phyloP scores from a whole-genome alignment of 2,329 filamentous ascomycete genomes.

The Ilyonectria mors-panacis region DNA sequence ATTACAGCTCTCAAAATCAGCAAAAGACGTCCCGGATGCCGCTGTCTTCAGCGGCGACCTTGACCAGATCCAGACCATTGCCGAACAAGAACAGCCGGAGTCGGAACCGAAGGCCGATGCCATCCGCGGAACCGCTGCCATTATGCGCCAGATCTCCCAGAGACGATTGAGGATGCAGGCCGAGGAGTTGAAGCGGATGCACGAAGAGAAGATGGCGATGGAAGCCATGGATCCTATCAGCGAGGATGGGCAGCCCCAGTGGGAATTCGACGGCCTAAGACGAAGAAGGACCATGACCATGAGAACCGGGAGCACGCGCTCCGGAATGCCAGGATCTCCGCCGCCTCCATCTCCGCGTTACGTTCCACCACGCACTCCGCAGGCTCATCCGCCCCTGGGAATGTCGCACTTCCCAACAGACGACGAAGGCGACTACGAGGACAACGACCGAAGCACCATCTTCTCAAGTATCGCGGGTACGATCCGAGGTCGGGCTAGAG shows the following conservation, averaged over 20 bases:
- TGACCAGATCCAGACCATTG: conserved; percentile 95
- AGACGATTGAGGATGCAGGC: conserved; percentile 84
- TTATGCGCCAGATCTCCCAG: conserved; percentile 85
- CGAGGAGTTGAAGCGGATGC: conserved; percentile 83
- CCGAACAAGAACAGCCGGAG: conserved; percentile 95
- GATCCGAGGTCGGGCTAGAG: conserved; percentile 56
- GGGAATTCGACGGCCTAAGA: conserved; percentile 94
- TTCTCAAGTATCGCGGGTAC: conserved; percentile 72
- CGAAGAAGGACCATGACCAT: conserved; percentile 73
- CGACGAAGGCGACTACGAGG: conserved; percentile 72
- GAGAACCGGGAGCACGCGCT: conserved; percentile 48
- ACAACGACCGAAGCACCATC: conserved; percentile 63
- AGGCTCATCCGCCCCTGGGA: conserved; percentile 70
- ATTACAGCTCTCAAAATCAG: conserved; percentile 96
- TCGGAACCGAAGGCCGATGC: conserved; percentile 96
- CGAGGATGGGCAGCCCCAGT: conserved; percentile 78
- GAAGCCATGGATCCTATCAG: conserved; percentile 81
- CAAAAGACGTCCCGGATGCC: conserved; percentile 95
- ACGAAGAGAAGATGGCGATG: conserved; percentile 80
- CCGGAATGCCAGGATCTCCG: conserved; percentile 47
- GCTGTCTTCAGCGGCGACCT: conserved; percentile 94
- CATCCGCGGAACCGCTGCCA: conserved; percentile 90
- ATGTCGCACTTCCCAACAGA: conserved; percentile 83
- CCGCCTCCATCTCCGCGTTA: conserved; percentile 47
- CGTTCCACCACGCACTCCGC: conserved; percentile 42